A percentile compares a stretch with the other conserved stretches of the same genome.
phyloP scores from a whole-genome alignment of 2,329 filamentous ascomycete species.

The Ophiostoma fasciatum region DNA sequence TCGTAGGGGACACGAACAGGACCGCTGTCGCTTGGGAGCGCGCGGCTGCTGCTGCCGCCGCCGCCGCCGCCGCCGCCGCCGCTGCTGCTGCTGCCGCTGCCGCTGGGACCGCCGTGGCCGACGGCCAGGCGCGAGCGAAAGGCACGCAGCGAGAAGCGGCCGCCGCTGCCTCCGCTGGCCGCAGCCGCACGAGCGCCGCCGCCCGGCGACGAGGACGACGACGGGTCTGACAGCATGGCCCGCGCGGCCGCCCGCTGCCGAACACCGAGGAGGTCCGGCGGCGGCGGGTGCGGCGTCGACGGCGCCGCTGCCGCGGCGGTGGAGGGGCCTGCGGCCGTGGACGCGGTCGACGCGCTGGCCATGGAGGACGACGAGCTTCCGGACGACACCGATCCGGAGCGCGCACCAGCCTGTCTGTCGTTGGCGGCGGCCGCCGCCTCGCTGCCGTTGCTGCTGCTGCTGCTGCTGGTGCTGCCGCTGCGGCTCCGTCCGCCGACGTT shows the following conservation, averaged over 20 bases:
- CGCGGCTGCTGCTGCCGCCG: slow-evolving; percentile 11
- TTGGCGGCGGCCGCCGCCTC: neutral
- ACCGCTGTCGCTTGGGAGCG: too few species aligned
- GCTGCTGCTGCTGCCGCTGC: neutral
- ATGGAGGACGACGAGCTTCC: neutral
- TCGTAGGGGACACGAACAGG: too few species aligned
- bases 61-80: neutral
- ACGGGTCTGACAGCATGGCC: neutral
- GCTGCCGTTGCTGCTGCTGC: neutral
- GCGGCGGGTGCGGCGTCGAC: neutral
- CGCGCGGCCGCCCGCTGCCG: slow-evolving; percentile 5
- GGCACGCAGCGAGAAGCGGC: slow-evolving; percentile 4
- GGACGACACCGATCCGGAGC: neutral
- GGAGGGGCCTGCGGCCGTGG: slow-evolving; percentile 2
- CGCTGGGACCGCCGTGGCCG: neutral
- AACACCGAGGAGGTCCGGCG: slow-evolving; percentile 1
- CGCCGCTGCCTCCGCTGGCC: neutral
- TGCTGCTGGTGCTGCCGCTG: neutral
- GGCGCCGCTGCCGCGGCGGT: neutral
- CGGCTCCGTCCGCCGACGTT: neutral
- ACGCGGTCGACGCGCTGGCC: neutral
- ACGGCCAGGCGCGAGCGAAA: slow-evolving; percentile 3
- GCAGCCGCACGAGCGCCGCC: too few species aligned
- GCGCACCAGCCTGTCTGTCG: neutral
- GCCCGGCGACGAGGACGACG: neutral